phyloP scores from a whole-genome alignment of 371 early-diverging fungal species.

The Zychaea mexicana region DNA sequence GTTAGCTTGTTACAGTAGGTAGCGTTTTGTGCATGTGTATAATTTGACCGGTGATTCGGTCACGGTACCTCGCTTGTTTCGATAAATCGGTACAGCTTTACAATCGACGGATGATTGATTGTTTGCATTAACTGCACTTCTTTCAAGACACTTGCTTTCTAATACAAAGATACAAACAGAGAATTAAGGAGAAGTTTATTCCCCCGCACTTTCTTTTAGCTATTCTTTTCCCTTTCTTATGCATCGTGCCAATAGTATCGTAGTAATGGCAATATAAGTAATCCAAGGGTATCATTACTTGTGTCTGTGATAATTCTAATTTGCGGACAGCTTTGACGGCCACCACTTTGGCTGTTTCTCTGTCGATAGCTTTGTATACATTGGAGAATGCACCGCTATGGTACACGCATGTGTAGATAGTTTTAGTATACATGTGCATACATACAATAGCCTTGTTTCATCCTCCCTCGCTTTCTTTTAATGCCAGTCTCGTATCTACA shows the following conservation, averaged over 20 bases:
- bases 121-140: constrained; percentile 87
- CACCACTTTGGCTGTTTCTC: constrained; percentile 53
- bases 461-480: no score
- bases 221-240: not conserved
- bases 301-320: constrained; percentile 31
- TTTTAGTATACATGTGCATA: no score
- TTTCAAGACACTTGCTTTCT: constrained; percentile 81
- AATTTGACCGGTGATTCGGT: constrained; percentile 8
- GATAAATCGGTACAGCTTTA: constrained; percentile 68
- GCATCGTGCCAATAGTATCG: not conserved
- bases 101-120: constrained; percentile 78
- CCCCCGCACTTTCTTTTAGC: not conserved
- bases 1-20: not conserved
- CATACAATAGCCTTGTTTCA: no score
- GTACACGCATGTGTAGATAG: no score
- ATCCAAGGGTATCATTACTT: constrained; percentile 8
- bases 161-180: not conserved
- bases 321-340: constrained; percentile 79
- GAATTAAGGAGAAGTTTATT: not conserved
- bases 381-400: constrained; percentile 77
- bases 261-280: not conserved
- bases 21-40: not conserved
- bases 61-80: constrained; percentile 63
- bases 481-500: no score
- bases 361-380: constrained; percentile 71